Evolutionary conservation across 495 filamentous ascomycete genomes (phyloP).

Genomic region (Xylaria intraflava): DNA sequence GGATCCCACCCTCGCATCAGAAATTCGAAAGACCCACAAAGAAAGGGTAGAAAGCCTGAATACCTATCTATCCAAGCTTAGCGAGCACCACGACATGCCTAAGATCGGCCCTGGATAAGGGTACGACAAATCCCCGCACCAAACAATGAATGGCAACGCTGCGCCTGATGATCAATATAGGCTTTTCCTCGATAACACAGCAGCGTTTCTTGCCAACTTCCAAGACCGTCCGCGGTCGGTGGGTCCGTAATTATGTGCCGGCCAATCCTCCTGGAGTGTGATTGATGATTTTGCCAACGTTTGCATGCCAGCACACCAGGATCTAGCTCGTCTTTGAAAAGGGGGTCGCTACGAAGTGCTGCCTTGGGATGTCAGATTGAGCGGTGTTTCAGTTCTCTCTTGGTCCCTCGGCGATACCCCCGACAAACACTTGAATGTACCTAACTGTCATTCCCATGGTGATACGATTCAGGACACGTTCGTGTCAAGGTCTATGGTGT

Average conservation of each 20-base stretch:
- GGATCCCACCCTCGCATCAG: conserved; percentile 40
- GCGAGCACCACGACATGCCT: conserved; percentile 98
- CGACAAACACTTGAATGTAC: too few species aligned
- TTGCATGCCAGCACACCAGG: background rate
- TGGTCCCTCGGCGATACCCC: too few species aligned
- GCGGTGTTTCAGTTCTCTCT: too few species aligned
- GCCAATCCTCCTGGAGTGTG: background rate
- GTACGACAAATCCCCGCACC: background rate
- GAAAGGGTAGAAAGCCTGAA: conserved; percentile 95
- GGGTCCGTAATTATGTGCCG: background rate
- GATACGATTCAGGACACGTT: too few species aligned
- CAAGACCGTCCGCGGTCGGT: background rate
- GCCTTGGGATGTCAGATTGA: background rate
- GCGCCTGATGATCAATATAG: background rate
- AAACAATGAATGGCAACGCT: conserved; percentile 10
- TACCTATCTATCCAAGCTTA: conserved; percentile 80
- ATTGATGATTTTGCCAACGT: background rate
- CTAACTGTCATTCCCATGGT: too few species aligned
- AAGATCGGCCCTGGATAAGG: conserved; percentile 68
- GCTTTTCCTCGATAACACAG: background rate
- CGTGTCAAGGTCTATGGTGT: too few species aligned
- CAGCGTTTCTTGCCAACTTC: background rate
- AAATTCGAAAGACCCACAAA: conserved; percentile 92
- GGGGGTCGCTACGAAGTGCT: background rate
- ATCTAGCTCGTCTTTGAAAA: background rate